Conservation (phyloP, 108 stramenopile genomes). For the Nitzschia sp. region DNA sequence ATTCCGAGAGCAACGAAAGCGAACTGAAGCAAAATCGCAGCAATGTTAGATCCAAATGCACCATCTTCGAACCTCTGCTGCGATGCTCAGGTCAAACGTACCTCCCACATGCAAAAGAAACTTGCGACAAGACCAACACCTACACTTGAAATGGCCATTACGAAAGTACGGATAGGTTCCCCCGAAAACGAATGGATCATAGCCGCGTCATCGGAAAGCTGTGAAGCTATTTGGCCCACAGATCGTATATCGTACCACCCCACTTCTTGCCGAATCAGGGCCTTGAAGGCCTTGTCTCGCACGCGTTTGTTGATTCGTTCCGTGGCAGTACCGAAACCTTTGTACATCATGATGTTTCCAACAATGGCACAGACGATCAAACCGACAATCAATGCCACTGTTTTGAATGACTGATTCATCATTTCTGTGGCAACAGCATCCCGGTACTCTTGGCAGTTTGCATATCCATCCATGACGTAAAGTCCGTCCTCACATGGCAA, state of each 20-base stretch:
- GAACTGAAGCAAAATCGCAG: constrained; percentile 43
- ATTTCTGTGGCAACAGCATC: constrained; percentile 35
- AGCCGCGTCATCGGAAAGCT: constrained; percentile 60
- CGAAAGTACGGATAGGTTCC: constrained; percentile 54
- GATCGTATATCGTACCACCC: constrained; percentile 42
- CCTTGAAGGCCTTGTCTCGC: constrained; percentile 47
- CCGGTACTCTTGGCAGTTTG: constrained; percentile 41
- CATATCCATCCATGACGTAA: constrained; percentile 4
- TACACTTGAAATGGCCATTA: constrained; percentile 43
- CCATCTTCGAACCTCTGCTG: background rate
- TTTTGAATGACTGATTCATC: constrained; percentile 24
- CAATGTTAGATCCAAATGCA: background rate
- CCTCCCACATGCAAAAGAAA: constrained; percentile 58
- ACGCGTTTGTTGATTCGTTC: constrained; percentile 63
- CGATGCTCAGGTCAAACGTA: background rate
- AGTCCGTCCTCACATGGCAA: constrained; percentile 24
- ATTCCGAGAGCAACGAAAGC: constrained; percentile 40
- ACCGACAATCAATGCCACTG: constrained; percentile 27
- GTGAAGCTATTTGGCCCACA: constrained; percentile 54
- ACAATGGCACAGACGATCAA: constrained; percentile 31
- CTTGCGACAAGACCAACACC: constrained; percentile 52
- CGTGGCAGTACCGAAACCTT: constrained; percentile 51
- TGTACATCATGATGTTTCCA: constrained; percentile 46
- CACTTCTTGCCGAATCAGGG: constrained; percentile 47
- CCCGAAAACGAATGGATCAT: constrained; percentile 54